Conservation (phyloP, 2,329 filamentous ascomycete species). For the Sporothrix globosa region DNA sequence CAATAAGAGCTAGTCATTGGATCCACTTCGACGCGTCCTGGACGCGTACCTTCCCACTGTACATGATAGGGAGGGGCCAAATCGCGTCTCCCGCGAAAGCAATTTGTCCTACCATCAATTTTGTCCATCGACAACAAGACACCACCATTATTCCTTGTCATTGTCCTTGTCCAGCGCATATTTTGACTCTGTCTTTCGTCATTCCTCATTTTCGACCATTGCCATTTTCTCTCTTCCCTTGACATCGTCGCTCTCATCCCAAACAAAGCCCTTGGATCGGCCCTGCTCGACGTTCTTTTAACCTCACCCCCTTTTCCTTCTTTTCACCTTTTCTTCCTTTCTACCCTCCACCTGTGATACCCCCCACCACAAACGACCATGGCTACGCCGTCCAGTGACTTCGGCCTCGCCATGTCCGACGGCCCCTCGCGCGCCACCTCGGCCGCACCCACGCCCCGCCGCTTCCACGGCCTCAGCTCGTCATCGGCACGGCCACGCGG, state of each 20-base stretch:
- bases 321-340: background rate
- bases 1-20: slow-evolving; percentile 24
- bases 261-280: background rate
- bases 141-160: slow-evolving; percentile 14
- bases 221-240: background rate
- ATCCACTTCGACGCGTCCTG: slow-evolving; percentile 35
- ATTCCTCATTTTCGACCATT: slow-evolving; percentile 3
- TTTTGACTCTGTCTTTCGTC: slow-evolving; percentile 13
- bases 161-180: background rate
- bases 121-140: slow-evolving; percentile 17
- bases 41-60: slow-evolving; percentile 34
- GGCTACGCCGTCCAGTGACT: slow-evolving; percentile 58
- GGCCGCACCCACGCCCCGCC: slow-evolving; percentile 49
- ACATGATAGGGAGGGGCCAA: slow-evolving; percentile 22
- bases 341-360: background rate
- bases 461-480: slow-evolving; percentile 49
- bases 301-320: slow-evolving; percentile 17
- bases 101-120: background rate
- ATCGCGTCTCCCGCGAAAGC: slow-evolving; percentile 25
- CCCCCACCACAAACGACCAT: slow-evolving; percentile 42
- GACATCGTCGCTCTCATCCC: background rate
- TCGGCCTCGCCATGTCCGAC: slow-evolving; percentile 62
- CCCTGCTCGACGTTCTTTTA: background rate
- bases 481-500: slow-evolving; percentile 58
- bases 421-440: slow-evolving; percentile 46